Base-by-base conservation (phyloP, 2,329 filamentous ascomycete genomes). In the Aspergillus ibericus region DNA sequence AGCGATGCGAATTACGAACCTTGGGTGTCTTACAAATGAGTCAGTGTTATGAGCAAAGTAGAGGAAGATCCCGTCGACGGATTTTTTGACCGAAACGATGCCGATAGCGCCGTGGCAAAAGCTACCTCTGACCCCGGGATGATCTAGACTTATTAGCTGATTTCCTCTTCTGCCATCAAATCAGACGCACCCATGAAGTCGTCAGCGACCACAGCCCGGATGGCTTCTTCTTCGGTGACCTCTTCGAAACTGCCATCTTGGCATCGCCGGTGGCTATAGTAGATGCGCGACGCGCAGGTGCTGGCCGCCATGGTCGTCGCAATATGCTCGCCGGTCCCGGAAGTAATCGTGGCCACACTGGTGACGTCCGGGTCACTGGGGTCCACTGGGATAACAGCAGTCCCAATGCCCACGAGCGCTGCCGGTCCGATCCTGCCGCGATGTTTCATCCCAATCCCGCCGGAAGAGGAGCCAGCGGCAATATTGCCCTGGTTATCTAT, bases 401-500 rank as follows among this genome's bases (percentile, higher is more conserved):
- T 93, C 56, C 95, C 95, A 54, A 98, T 86, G 7, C 95, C 93
- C 13, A 98, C 91, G 15, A 99, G 83, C 18, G 95, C 95, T 34
- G 95, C 96, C 32, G 95, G 95, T 0, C 95, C 96, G 62, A 96
- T 85, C 35, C 95, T 89, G 5, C 95, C 96, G 60, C 87, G 86
- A 74, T 96, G 93, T 73, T 99, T 99, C 93, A 99, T 97, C 27
- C 95, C 93, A 72, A 99, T 99, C 1, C 95, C 95, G 5, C 95
- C 95, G 15, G 96, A 99, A 1, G 95, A 99, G 1, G 95, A 96
- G 15, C 90, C 95, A 4, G 93, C 95, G 4, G 96, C 93, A 70
- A 99, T 96, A 59, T 89, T 88, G 15, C 95, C 95, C 66, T 83
- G 85, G 51, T 84, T 83, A 70, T 99, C 95, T 63, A 99, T 88